phyloP scores from a whole-genome alignment of 345 rosid genomes.

The Carallia pectinifolia region DNA sequence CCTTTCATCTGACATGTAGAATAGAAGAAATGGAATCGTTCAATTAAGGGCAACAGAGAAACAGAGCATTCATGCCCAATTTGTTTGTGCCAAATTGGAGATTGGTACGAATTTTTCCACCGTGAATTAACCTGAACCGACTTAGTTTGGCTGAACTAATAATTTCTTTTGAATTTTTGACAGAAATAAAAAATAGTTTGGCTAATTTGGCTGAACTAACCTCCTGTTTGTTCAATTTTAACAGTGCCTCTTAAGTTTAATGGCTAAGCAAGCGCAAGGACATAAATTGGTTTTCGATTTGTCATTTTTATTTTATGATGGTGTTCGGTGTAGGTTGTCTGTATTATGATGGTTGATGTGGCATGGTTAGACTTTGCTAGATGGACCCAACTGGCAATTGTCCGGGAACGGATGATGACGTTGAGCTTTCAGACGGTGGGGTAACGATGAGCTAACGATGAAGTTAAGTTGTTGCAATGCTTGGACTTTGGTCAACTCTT shows the following conservation, averaged over 20 bases:
- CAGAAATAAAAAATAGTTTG: neutral
- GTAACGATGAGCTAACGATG: neutral
- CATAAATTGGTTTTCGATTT: neutral
- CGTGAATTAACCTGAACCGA: no score
- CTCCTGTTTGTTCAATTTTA: neutral
- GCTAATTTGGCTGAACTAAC: neutral
- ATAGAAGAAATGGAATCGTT: conserved; percentile 11
- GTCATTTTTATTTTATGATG: neutral
- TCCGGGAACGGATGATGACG: neutral
- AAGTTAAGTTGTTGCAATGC: no score
- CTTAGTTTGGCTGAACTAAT: no score
- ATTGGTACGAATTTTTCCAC: no score
- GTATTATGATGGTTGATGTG: neutral
- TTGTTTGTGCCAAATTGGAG: neutral
- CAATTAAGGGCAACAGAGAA: neutral
- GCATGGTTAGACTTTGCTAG: neutral
- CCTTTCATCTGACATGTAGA: conserved; percentile 12
- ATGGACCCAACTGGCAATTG: conserved; percentile 8
- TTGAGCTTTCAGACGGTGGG: no score
- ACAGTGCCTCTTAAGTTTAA: neutral
- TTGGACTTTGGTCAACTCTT: conserved; percentile 10
- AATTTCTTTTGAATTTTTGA: neutral
- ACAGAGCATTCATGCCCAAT: neutral
- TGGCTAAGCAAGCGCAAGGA: neutral
- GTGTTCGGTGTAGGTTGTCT: conserved; percentile 18